A percentile compares a stretch with the other conserved stretches of the same genome.
These are phyloP conservation scores for Caloboletus firmus DNA, from an alignment of 1,284 basidiomycete species.

Conservation along the genomic window DNA sequence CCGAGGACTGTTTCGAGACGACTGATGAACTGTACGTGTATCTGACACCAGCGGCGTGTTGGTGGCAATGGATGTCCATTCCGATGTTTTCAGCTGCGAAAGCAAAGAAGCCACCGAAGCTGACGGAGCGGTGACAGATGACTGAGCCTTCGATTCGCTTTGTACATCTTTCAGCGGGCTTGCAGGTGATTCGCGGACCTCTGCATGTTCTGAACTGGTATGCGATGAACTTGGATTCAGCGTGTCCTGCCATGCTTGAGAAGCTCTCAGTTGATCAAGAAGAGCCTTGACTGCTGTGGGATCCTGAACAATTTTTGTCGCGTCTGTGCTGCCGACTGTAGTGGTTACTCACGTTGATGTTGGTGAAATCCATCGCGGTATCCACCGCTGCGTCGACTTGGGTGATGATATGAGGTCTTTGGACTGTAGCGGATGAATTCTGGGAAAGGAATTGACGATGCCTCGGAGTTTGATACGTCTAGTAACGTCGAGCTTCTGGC, in stretches of 20 bases:
- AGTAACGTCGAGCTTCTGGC: not conserved
- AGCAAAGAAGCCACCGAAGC: constrained; percentile 62
- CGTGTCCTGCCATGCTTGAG: constrained; percentile 64
- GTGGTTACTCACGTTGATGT: constrained; percentile 47
- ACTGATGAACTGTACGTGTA: constrained; percentile 5
- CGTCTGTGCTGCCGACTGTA: not conserved
- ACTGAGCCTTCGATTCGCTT: constrained; percentile 4
- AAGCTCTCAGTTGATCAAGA: constrained; percentile 60
- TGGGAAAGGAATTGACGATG: not conserved
- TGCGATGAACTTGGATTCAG: constrained; percentile 25
- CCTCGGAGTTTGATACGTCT: not conserved
- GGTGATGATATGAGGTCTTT: not conserved
- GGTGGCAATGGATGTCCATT: constrained; percentile 13
- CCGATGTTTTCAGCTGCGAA: constrained; percentile 54
- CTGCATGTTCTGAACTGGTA: not conserved
- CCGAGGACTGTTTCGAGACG: constrained; percentile 8
- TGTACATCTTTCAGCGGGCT: constrained; percentile 7
- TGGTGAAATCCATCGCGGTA: constrained; percentile 37
- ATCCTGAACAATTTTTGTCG: constrained; percentile 38
- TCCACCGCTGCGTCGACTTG: not conserved
- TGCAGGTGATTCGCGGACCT: constrained; percentile 5
- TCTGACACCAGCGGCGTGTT: constrained; percentile 13
- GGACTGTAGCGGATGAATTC: not conserved
- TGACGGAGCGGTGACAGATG: constrained; percentile 11
- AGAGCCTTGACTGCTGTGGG: constrained; percentile 61